Percentiles rank a stretch among this genome's conserved stretches.
Conservation (phyloP, 495 filamentous ascomycete genomes). For the Penicillium goetzii region DNA sequence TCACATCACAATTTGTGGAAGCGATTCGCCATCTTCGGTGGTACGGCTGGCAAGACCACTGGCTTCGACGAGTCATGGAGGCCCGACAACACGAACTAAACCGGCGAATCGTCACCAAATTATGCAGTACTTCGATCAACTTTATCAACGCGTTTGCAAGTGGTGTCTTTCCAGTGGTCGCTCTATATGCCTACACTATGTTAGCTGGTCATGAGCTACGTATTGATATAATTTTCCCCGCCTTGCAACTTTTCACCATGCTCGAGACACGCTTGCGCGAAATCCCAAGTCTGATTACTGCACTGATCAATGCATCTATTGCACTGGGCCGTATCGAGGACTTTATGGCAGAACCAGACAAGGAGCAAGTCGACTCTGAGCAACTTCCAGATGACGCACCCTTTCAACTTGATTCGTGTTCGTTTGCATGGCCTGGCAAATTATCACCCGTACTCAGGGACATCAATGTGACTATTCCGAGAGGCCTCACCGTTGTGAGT, state of each 20-base stretch:
- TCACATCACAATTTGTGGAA: slow-evolving; percentile 78
- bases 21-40: slow-evolving; percentile 83
- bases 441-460: slow-evolving; percentile 61
- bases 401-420: slow-evolving; percentile 62
- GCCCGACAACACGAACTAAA: slow-evolving; percentile 68
- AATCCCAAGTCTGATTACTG: slow-evolving; percentile 69
- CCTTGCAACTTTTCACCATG: slow-evolving; percentile 75
- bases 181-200: slow-evolving; percentile 76
- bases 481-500: slow-evolving; percentile 67
- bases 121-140: slow-evolving; percentile 61
- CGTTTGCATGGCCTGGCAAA: slow-evolving; percentile 77
- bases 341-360: slow-evolving; percentile 84
- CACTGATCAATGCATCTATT: slow-evolving; percentile 73
- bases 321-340: slow-evolving; percentile 77
- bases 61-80: slow-evolving; percentile 74
- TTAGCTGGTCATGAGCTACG: slow-evolving; percentile 64
- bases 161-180: slow-evolving; percentile 74
- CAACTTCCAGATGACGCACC: slow-evolving; percentile 30
- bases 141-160: slow-evolving; percentile 67
- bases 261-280: slow-evolving; percentile 70
- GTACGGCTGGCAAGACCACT: slow-evolving; percentile 85
- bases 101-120: slow-evolving; percentile 63
- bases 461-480: slow-evolving; percentile 61
- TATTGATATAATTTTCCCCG: slow-evolving; percentile 81
- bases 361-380: slow-evolving; percentile 51